Conservation (phyloP, 2,329 filamentous ascomycete genomes). For the Monosporascus cannonballus region DNA sequence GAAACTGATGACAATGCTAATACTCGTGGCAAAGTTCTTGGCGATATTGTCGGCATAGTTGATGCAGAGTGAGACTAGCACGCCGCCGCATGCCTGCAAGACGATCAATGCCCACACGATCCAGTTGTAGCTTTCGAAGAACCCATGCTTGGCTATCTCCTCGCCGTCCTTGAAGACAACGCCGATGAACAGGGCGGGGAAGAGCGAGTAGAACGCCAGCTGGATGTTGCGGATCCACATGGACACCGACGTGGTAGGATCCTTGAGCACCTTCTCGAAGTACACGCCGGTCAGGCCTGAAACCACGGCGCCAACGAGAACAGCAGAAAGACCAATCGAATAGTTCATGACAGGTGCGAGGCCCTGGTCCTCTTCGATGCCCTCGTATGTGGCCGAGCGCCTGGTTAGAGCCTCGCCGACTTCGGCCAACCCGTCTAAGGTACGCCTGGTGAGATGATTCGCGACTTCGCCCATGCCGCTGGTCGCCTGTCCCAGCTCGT, state of each 20-base stretch:
- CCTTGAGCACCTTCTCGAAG: constrained; percentile 87
- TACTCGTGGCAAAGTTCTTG: constrained; percentile 89
- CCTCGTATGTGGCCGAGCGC: constrained; percentile 84
- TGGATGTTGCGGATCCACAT: constrained; percentile 96
- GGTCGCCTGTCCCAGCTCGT: constrained; percentile 64
- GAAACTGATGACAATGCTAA: constrained; percentile 84
- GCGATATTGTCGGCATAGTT: constrained; percentile 84
- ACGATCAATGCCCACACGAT: constrained; percentile 81
- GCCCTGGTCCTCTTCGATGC: constrained; percentile 64
- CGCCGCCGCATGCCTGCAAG: constrained; percentile 76
- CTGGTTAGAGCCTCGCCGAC: constrained; percentile 43
- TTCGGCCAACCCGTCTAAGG: constrained; percentile 31
- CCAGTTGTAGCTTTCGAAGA: constrained; percentile 92
- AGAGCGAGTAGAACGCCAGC: constrained; percentile 87
- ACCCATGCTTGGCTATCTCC: constrained; percentile 75
- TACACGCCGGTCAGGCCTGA: constrained; percentile 83
- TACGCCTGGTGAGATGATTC: constrained; percentile 43
- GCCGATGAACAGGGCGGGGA: constrained; percentile 80
- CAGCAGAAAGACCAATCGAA: constrained; percentile 71
- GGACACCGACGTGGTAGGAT: constrained; percentile 67
- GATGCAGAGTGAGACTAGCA: constrained; percentile 77
- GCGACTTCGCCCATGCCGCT: constrained; percentile 45
- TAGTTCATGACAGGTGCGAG: constrained; percentile 60
- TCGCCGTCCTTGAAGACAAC: constrained; percentile 82
- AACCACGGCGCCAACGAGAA: constrained; percentile 69